phyloP scores from a whole-genome alignment of 805 yeast species.

The Hanseniaspora pseudoguilliermondii region DNA sequence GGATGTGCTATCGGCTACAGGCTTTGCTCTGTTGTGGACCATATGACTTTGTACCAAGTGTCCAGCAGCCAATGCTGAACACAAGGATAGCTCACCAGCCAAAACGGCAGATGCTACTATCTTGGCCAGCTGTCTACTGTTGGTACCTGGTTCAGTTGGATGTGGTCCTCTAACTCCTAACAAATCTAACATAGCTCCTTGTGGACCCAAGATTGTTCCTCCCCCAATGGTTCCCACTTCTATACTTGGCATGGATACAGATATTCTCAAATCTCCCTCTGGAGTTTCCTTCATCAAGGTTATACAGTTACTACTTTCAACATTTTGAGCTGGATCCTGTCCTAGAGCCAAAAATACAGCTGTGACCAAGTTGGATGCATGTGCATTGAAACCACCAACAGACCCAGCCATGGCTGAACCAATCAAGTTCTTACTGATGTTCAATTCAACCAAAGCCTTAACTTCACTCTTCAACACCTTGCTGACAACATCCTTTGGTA shows the following conservation, averaged over 20 bases:
- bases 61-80: slow-evolving; percentile 96
- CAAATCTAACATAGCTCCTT: slow-evolving; percentile 87
- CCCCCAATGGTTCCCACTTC: slow-evolving; percentile 99
- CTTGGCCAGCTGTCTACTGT: slow-evolving; percentile 85
- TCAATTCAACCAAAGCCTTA: slow-evolving; percentile 80
- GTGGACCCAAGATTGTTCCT: slow-evolving; percentile 95
- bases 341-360: slow-evolving; percentile 92
- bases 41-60: slow-evolving; percentile 95
- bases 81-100: slow-evolving; percentile 88
- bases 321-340: slow-evolving; percentile 99
- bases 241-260: slow-evolving; percentile 98
- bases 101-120: slow-evolving; percentile 88
- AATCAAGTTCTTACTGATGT: slow-evolving; percentile 74
- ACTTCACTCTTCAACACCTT: slow-evolving; percentile 85
- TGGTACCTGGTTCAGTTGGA: slow-evolving; percentile 82
- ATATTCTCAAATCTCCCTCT: slow-evolving; percentile 70
- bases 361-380: slow-evolving; percentile 91
- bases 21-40: slow-evolving; percentile 74
- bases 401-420: slow-evolving; percentile 99
- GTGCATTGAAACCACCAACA: slow-evolving; percentile 96
- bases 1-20: slow-evolving; percentile 23
- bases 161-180: slow-evolving; percentile 95
- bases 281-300: slow-evolving; percentile 72
- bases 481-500: slow-evolving; percentile 69
- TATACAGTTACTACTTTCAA: slow-evolving; percentile 93